A percentile compares a stretch with the other conserved stretches of the same genome.
These are phyloP conservation scores for Wickerhamiella allomyrinae DNA, from an alignment of 805 yeast genomes.

Conservation along the genomic window DNA sequence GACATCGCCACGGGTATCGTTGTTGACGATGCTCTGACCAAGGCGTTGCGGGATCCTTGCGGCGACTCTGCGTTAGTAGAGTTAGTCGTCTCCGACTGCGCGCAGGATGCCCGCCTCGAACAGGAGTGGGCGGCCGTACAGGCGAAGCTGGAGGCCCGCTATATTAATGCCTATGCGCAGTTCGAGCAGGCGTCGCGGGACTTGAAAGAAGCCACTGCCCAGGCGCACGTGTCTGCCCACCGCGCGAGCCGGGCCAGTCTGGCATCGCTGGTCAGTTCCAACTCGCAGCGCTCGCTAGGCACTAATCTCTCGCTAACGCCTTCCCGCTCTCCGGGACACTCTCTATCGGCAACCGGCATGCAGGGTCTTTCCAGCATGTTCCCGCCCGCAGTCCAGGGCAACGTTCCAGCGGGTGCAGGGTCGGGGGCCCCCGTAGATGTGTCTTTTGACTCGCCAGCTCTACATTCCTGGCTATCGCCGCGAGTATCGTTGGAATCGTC, in stretches of 20 bases:
- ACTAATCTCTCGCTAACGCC: background rate
- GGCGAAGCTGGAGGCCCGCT: slow-evolving; percentile 23
- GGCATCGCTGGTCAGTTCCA: background rate
- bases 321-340: background rate
- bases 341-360: no score
- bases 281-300: background rate
- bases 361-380: background rate
- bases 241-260: background rate
- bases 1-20: slow-evolving; percentile 14
- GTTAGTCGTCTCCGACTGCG: slow-evolving; percentile 15
- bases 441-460: background rate
- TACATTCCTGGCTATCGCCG: slow-evolving; percentile 2
- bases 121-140: slow-evolving; percentile 22
- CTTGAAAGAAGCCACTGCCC: slow-evolving; percentile 11
- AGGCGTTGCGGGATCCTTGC: slow-evolving; percentile 10
- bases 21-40: slow-evolving; percentile 5
- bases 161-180: slow-evolving; percentile 22
- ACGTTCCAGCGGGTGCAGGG: no score
- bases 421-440: background rate
- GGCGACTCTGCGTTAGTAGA: slow-evolving; percentile 11
- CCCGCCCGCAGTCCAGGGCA: background rate
- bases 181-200: slow-evolving; percentile 21
- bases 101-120: slow-evolving; percentile 21
- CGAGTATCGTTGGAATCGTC: slow-evolving; percentile 1
- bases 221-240: slow-evolving; percentile 12